Base-by-base conservation (phyloP, 768 basidiomycete species). In the Vishniacozyma victoriae region DNA sequence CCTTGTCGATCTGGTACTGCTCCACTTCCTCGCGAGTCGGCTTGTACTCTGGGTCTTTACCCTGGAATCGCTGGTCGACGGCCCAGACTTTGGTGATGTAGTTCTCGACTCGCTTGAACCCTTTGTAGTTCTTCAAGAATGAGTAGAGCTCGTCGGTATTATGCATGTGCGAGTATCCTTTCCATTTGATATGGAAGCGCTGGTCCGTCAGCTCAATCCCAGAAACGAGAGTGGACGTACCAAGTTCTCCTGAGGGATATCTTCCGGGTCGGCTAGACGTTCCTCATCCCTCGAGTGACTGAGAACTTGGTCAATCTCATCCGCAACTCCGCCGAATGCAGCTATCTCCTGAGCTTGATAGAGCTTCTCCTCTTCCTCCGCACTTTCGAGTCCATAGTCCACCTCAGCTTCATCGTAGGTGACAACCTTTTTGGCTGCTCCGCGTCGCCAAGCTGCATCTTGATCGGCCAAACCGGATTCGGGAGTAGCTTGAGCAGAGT, bases 141-240 rank as follows among this genome's bases (percentile, higher is more conserved):
- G 90, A 84, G 76, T 96, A 95, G 14, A 84, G 84, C 74, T 99
- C 95, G 69, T 97, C 93, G n/a, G 95, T 99, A 67, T 99, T 96
- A 76, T 97, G 95, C 14, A 97, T 78, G 70, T 97, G 93, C 9
- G 91, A 95, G 73, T 91, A 97, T 60, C 82, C 83, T 73, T 97
- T 96, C 95, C 95, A 99, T 74, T 99, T 99, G 77, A 99, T 91
- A 70, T 96, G 90, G 77, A 86, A 99, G 43, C 91, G 90, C 91
- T 95, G 66, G 23, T 22, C 2, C 24, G 37, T 45, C 37, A 41
- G 44, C 15, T 15, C 36, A 33, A 4, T 36, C 25, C 35, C 37
- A 31, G 26, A 3, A 58, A 51, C 44, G 20, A 46, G 46, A 35
- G 24, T 33, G 63, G 24, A 79, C 66, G 46, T 71, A 90, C 91